Evolutionary conservation across 2,329 filamentous ascomycete genomes (phyloP).

Genomic region (Trichoderma simmonsii): DNA sequence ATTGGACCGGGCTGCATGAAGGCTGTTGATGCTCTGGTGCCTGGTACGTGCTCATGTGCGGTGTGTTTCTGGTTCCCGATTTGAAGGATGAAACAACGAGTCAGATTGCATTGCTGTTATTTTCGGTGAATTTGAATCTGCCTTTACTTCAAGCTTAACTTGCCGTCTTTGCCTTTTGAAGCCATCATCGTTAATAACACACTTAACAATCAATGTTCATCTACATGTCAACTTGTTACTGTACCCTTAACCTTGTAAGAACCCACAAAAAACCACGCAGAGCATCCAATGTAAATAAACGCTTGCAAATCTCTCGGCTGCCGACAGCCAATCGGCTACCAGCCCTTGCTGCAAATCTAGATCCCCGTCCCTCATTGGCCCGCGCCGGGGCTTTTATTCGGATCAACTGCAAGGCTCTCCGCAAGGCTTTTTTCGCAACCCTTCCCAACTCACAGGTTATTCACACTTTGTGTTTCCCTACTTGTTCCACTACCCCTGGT

Average conservation of each 20-base stretch:
- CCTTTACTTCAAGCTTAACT: not conserved
- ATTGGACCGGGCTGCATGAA: not conserved
- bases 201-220: not conserved
- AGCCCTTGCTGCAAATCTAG: conserved; percentile 8
- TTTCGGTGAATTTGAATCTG: not conserved
- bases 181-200: not conserved
- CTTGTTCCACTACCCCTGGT: not conserved
- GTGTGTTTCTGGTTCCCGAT: not conserved
- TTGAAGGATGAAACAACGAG: not conserved
- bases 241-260: not conserved
- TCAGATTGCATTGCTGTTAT: not conserved
- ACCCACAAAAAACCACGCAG: not conserved
- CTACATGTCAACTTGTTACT: not conserved
- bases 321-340: conserved; percentile 11
- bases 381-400: conserved; percentile 1
- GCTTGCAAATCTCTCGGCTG: not conserved
- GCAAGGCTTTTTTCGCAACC: conserved; percentile 14
- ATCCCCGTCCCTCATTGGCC: conserved; percentile 8
- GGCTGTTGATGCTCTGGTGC: not conserved
- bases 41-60: not conserved
- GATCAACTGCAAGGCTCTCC: conserved; percentile 15
- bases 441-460: not conserved
- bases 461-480: not conserved
- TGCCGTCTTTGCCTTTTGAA: not conserved
- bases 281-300: not conserved